Conservation (phyloP, 2,329 filamentous ascomycete species). For the Cladosporium halotolerans region DNA sequence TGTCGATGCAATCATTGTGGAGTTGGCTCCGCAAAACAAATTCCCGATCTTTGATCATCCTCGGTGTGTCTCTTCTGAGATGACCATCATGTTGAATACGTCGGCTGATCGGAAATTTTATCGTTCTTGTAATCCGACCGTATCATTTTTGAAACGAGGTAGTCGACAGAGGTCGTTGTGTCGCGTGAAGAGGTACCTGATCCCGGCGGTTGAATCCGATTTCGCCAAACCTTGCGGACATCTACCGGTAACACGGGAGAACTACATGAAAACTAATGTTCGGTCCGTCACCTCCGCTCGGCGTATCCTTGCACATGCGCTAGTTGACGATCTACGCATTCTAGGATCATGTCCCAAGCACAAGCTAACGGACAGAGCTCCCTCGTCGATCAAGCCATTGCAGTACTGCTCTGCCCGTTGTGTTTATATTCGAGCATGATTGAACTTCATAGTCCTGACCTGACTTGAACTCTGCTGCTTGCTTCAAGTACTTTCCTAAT, state of each 20-base stretch:
- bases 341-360: neutral
- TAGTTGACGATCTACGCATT: slow-evolving; percentile 1
- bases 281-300: neutral
- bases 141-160: too few species aligned
- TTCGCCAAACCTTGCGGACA: too few species aligned
- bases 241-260: neutral
- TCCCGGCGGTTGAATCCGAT: too few species aligned
- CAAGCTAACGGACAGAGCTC: slow-evolving; percentile 1
- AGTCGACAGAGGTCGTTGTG: too few species aligned
- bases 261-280: neutral
- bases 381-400: neutral
- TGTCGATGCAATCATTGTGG: neutral
- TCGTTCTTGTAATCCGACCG: too few species aligned
- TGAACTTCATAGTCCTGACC: too few species aligned
- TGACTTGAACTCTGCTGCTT: too few species aligned
- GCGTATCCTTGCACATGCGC: neutral
- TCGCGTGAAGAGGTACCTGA: too few species aligned
- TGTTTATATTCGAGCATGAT: neutral
- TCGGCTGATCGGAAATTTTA: too few species aligned
- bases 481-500: neutral
- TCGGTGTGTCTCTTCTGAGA: neutral
- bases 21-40: neutral
- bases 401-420: too few species aligned
- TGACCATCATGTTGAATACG: too few species aligned
- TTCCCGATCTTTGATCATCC: neutral